Percentiles rank a stretch among this genome's conserved stretches.
phyloP scores from a whole-genome alignment of 768 basidiomycete genomes.

The Ramaria sp. region DNA sequence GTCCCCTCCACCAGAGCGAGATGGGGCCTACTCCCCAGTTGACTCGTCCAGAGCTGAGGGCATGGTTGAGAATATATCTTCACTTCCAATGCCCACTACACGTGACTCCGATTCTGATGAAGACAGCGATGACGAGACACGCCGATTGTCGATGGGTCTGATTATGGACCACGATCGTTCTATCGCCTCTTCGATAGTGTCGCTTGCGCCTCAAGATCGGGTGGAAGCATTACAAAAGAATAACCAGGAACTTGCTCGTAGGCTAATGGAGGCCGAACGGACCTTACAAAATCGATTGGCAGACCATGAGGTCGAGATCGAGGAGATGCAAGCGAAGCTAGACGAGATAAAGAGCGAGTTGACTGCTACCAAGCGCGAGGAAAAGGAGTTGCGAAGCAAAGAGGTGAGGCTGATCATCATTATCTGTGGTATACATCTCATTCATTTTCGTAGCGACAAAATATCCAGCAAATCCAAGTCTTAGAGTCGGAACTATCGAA shows the following conservation, averaged over 20 bases:
- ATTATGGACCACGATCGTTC: conserved; percentile 42
- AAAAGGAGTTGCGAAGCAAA: conserved; percentile 83
- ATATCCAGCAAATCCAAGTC: conserved; percentile 50
- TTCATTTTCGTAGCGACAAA: conserved; percentile 38
- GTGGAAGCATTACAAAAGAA: conserved; percentile 62
- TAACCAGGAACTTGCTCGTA: conserved; percentile 66
- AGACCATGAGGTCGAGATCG: conserved; percentile 76
- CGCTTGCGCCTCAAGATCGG: conserved; percentile 62
- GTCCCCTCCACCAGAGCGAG: conserved; percentile 27
- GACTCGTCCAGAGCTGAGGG: conserved; percentile 19
- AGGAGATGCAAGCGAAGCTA: conserved; percentile 63
- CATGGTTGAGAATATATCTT: conserved; percentile 38
- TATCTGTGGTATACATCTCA: conserved; percentile 13
- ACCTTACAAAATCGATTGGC: conserved; percentile 51
- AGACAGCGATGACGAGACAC: conserved; percentile 28
- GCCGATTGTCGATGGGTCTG: conserved; percentile 32
- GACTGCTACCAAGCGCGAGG: conserved; percentile 72
- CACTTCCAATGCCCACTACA: conserved; percentile 48
- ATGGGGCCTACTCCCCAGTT: conserved; percentile 25
- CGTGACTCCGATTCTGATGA: conserved; percentile 33
- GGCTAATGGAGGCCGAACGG: conserved; percentile 64
- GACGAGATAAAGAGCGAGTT: conserved; percentile 76
- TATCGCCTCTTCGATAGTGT: conserved; percentile 48
- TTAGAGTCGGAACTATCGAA: conserved; percentile 75
- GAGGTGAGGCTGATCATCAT: conserved; percentile 42